phyloP scores from a whole-genome alignment of 1,284 basidiomycete species.

The Takashimella tepidaria region DNA sequence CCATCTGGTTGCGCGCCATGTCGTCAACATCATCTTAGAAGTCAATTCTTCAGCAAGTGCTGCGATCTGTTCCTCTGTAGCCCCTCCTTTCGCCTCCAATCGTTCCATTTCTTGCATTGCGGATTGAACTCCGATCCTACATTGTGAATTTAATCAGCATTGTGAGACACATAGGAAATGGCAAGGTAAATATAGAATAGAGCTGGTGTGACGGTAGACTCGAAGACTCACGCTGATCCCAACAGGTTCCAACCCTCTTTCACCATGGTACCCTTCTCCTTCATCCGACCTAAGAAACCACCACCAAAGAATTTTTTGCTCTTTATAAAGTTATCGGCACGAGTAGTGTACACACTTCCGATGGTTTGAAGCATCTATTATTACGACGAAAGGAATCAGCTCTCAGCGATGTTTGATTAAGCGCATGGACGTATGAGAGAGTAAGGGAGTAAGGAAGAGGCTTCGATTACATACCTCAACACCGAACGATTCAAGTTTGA shows the following conservation, averaged over 20 bases:
- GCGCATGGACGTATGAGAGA: too few species aligned
- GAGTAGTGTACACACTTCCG: constrained; percentile 85
- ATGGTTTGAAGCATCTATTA: constrained; percentile 74
- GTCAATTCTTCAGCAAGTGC: constrained; percentile 91
- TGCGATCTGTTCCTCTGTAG: constrained; percentile 73
- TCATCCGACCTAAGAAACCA: constrained; percentile 81
- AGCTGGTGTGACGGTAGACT: neutral
- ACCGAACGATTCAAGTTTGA: constrained; percentile 97
- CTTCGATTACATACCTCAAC: constrained; percentile 75
- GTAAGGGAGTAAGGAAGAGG: too few species aligned
- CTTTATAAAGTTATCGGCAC: constrained; percentile 88
- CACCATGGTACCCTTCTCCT: constrained; percentile 87
- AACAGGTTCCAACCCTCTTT: constrained; percentile 94
- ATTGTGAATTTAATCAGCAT: too few species aligned
- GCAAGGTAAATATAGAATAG: too few species aligned
- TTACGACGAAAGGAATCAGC: constrained; percentile 1
- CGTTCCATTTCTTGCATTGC: constrained; percentile 81
- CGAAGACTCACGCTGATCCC: constrained; percentile 62
- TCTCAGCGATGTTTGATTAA: too few species aligned
- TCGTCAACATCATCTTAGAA: constrained; percentile 90
- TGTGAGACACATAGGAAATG: too few species aligned
- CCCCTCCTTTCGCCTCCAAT: constrained; percentile 75
- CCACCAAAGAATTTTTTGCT: constrained; percentile 78
- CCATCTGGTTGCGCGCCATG: constrained; percentile 89
- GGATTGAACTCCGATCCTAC: constrained; percentile 62